Evolutionary conservation across 2,329 filamentous ascomycete genomes (phyloP), one percentile per base, ranked within the genome.

Genomic region (Claviceps capensis): DNA sequence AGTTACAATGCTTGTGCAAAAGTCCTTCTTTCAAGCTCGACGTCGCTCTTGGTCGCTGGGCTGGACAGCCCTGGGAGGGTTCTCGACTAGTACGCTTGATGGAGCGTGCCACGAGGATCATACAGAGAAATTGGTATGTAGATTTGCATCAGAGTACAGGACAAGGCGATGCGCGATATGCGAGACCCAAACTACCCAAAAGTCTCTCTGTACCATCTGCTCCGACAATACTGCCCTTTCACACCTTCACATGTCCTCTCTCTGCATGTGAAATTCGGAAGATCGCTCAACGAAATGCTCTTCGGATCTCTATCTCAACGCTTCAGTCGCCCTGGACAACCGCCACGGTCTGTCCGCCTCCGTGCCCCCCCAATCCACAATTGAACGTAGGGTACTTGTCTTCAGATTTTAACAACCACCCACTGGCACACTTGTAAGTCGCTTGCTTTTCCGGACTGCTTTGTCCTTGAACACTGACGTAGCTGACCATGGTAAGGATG

Each of bases 361-460:
- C 93, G 0, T 68, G 79, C 2, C 90, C 93, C 1, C 93, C 93
- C 1, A 76, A 73, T 44, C 89, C 90, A 0, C 81, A 85, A 57
- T 75, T 98, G n/a, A 91, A 88, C 58, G 82, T 98, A 54, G 93
- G 93, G 47, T 98, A 98, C 65, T 83, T 98, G 40, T 97, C 93
- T 3, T 97, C 93, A 0, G 93, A 98, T 68, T 98, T 98, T 69
- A 98, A 98, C 64, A 98, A 98, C 61, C 93, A 98, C 64, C 93
- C 93, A 4, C 72, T 98, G 37, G 93, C 93, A 23, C 93, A 98
- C 69, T 68, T 98, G 76, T 81, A 71, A 70, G 76, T 61, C 30
- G 30, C 34, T 41, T 26, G 11, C n/a, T 9, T 9, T 37, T 26
- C 9, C 16, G 7, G 16, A 6, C 8, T 34, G 6, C 23, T 42